Percentiles rank a stretch among this genome's conserved stretches.
Conservation (phyloP, 805 yeast genomes). For the Scheffersomyces lignosus region DNA sequence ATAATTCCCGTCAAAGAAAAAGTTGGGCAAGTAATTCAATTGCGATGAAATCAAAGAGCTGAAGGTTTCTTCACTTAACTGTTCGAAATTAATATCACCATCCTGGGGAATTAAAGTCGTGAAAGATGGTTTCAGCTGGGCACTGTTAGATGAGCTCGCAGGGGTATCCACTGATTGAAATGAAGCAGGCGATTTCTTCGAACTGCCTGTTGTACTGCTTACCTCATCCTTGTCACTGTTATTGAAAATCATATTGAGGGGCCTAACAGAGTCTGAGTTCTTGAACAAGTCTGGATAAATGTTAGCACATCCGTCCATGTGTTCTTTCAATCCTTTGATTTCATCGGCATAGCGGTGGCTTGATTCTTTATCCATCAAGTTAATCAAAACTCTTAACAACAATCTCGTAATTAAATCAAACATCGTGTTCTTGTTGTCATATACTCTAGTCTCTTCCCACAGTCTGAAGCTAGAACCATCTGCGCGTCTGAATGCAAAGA, state of each 20-base stretch:
- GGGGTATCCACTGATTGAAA: neutral
- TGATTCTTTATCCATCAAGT: constrained; percentile 13
- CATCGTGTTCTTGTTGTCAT: constrained; percentile 8
- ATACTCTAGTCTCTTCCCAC: constrained; percentile 4
- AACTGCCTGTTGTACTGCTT: neutral
- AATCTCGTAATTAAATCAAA: constrained; percentile 21
- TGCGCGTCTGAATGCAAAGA: constrained; percentile 7
- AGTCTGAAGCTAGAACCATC: neutral
- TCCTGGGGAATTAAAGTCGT: neutral
- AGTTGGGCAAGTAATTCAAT: constrained; percentile 15
- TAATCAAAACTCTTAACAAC: constrained; percentile 21
- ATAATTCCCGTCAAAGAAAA: constrained; percentile 15
- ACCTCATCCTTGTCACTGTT: neutral
- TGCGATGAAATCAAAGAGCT: constrained; percentile 5
- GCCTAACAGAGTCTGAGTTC: neutral
- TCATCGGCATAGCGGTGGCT: constrained; percentile 11
- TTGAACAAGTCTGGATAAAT: constrained; percentile 16
- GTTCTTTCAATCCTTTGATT: constrained; percentile 17
- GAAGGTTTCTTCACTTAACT: constrained; percentile 5
- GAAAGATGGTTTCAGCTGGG: neutral
- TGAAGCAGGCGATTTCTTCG: neutral
- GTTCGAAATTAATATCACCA: neutral
- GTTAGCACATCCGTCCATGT: constrained; percentile 15
- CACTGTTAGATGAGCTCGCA: neutral
- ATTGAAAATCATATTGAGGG: constrained; percentile 1